Base-by-base conservation (phyloP, 2,329 filamentous ascomycete genomes). In the Neopestalotiopsis sp. region DNA sequence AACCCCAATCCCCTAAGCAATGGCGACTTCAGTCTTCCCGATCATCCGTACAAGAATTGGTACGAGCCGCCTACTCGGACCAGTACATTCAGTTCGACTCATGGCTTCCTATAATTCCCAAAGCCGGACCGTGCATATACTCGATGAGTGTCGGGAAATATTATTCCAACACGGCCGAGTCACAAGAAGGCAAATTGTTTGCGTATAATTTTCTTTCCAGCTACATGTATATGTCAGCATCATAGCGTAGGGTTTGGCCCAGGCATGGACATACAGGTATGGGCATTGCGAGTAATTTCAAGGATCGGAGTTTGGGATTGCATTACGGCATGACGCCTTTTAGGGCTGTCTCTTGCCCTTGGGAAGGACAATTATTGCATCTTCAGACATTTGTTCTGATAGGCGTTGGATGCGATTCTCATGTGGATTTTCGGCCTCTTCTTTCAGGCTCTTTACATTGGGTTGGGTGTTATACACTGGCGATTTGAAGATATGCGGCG, bases 21-120 rank as follows among this genome's bases (percentile, higher is more conserved):
- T 30, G 93, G 92, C 1, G 92, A 96, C 76, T 96, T 96, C 78
- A 91, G 86, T 30, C 84, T 91, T 73, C 91, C 92, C 4, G 91
- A 94, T 72, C 93, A 95, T 79, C 93, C 94, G 1, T 97, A 96
- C 76, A 91, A 94, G 76, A 90, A 90, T 65, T 91, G 91, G 80
- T 97, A 95, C 74, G 90, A 94, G 71, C 91, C 92, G 45, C 92
- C 93, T 1, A 92, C 87, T 73, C 85, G 79, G 61, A 77, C 76
- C 6, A 76, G 73, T 38, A 65, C 73, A 7, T 77, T 77, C 61
- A 75, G 72, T 56, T 72, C 74, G 14, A 73, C 74, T 17, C 74
- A 76, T 34, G 73, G 71, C 0, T 69, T 77, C 28, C 40, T 67
- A 24, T 67, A 24, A 67, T 28, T 24, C 17, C 9, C 14, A 30